Evolutionary conservation across 495 filamentous ascomycete species (phyloP).

Genomic region (Jackrogersella minutella): DNA sequence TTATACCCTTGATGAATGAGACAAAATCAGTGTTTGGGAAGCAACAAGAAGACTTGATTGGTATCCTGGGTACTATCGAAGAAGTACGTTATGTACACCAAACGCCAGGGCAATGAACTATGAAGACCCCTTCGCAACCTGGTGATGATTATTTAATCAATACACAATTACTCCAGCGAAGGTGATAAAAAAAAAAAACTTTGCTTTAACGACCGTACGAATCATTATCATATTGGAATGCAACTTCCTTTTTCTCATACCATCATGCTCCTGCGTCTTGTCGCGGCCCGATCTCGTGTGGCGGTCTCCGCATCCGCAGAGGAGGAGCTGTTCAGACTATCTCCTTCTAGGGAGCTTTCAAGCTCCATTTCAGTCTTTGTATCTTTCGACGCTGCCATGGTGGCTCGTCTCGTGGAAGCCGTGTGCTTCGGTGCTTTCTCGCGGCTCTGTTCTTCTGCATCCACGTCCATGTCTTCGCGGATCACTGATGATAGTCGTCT

Average conservation of each 20-base stretch:
- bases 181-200: constrained; percentile 10
- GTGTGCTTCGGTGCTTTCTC: constrained; percentile 22
- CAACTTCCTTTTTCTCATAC: constrained; percentile 51
- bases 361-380: constrained; percentile 28
- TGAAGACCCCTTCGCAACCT: constrained; percentile 6
- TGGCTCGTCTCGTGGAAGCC: constrained; percentile 48
- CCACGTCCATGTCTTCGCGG: constrained; percentile 35
- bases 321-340: constrained; percentile 31
- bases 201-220: constrained; percentile 23
- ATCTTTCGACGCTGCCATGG: constrained; percentile 51
- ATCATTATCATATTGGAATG: constrained; percentile 27
- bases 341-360: constrained; percentile 34
- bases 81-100: constrained; percentile 2
- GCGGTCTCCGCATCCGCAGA: constrained; percentile 14
- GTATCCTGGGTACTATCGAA: constrained; percentile 24
- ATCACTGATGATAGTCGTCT: constrained; percentile 38
- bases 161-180: constrained; percentile 13
- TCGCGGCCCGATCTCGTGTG: constrained; percentile 26
- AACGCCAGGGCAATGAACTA: constrained; percentile 23
- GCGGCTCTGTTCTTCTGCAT: constrained; percentile 17
- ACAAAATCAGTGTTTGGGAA: background rate
- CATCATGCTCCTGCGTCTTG: constrained; percentile 65
- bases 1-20: constrained; percentile 10
- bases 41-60: constrained; percentile 26
- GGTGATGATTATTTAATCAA: constrained; percentile 24